phyloP scores from a whole-genome alignment of 2,329 filamentous ascomycete species.

The Aspergillus jensenii region DNA sequence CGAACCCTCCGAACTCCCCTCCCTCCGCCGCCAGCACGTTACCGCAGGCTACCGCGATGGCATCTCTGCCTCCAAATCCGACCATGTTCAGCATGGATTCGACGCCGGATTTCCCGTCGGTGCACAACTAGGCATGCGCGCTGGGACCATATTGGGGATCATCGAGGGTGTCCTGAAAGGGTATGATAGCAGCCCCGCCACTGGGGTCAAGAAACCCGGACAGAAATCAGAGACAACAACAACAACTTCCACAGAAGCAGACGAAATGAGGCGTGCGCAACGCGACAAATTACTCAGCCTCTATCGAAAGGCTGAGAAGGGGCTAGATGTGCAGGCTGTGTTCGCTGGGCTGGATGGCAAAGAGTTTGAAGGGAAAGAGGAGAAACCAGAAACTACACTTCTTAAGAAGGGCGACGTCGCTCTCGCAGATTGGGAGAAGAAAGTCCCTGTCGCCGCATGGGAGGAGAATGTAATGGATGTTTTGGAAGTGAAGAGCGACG shows the following conservation, averaged over 20 bases:
- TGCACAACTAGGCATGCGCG: conserved; percentile 72
- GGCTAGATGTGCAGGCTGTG: conserved; percentile 62
- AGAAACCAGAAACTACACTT: conserved; percentile 30
- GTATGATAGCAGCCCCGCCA: conserved; percentile 27
- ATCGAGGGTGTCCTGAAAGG: conserved; percentile 66
- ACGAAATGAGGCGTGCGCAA: conserved; percentile 18
- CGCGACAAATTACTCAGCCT: conserved; percentile 33
- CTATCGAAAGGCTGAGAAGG: conserved; percentile 51
- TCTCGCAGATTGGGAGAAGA: conserved; percentile 32
- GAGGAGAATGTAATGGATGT: conserved; percentile 38
- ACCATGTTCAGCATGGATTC: conserved; percentile 80
- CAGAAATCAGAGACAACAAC: conserved; percentile 18
- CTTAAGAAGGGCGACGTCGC: conserved; percentile 30
- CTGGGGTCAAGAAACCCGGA: conserved; percentile 26
- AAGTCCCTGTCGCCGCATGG: conserved; percentile 34
- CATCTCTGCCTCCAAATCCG: conserved; percentile 70
- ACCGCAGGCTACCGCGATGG: conserved; percentile 92
- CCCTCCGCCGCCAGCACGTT: conserved; percentile 72
- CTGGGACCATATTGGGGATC: conserved; percentile 73
- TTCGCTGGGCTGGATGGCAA: conserved; percentile 50
- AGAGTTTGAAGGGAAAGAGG: conserved; percentile 14
- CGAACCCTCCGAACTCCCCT: conserved; percentile 67
- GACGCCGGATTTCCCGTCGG: conserved; percentile 88
- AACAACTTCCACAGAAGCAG: background rate
- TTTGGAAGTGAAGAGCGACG: conserved; percentile 33